Conservation (phyloP, 371 early-diverging fungal species). For the Zancudomyces culisetae region DNA sequence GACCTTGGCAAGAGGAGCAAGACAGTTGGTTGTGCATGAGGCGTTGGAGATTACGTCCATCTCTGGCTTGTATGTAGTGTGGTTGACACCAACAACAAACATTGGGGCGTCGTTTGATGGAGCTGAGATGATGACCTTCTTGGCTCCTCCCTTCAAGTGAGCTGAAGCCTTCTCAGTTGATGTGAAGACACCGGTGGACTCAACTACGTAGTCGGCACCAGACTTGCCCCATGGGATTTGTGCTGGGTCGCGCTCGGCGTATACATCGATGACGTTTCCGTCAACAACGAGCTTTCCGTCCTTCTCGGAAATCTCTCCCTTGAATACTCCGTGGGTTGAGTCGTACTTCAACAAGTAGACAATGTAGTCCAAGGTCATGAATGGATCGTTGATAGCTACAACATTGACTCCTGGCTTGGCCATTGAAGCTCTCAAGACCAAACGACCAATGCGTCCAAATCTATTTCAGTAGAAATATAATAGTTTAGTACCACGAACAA, state of each 20-base stretch:
- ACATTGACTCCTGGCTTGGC: constrained; percentile 58
- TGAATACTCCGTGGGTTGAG: constrained; percentile 89
- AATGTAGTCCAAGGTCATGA: constrained; percentile 91
- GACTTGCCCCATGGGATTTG: constrained; percentile 82
- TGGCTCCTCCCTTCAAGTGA: constrained; percentile 88
- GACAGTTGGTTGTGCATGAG: constrained; percentile 99
- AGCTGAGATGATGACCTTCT: constrained; percentile 96
- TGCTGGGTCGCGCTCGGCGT: constrained; percentile 51
- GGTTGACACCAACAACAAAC: constrained; percentile 89
- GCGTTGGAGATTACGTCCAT: constrained; percentile 93
- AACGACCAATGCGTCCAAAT: constrained; percentile 96
- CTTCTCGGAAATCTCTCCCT: constrained; percentile 51
- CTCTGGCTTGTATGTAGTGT: constrained; percentile 60
- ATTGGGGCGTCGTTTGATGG: constrained; percentile 83
- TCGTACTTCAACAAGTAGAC: constrained; percentile 95
- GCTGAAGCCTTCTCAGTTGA: constrained; percentile 66
- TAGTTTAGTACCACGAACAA: too few species aligned
- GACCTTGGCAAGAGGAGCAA: constrained; percentile 97
- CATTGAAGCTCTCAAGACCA: constrained; percentile 84
- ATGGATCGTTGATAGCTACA: constrained; percentile 96
- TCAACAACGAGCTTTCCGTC: constrained; percentile 61
- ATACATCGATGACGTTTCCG: constrained; percentile 57
- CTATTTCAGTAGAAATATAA: too few species aligned
- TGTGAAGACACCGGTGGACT: constrained; percentile 98
- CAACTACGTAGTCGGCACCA: constrained; percentile 89